Base-by-base conservation (phyloP, 139 green algal genomes). In the Ettlia oleoabundans region DNA sequence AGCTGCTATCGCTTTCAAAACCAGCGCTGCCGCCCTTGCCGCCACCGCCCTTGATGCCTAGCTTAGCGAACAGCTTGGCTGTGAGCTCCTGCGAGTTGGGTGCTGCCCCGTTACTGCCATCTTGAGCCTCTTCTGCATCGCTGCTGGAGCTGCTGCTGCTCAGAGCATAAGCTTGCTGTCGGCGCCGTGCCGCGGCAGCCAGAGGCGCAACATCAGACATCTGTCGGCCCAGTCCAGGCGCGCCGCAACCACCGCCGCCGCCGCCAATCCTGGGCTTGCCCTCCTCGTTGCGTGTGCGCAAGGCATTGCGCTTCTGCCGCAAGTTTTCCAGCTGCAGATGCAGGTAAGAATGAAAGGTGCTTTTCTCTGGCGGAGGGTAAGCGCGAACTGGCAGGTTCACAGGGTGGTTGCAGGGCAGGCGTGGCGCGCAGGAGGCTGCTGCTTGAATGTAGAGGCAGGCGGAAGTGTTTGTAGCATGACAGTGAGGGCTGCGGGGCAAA, bases 31-130 rank as follows among this genome's bases (percentile, higher is more conserved):
- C 40, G 52, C 26, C 63, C n/a, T 69, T 41, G 63, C 63, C 32
- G 63, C 63, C 10, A 7, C 32, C 9, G 24, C 52, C 40, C 53
- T 80, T 69, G 73, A 80, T 80, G 3, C 73, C 73, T 26, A 80
- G 73, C 53, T 80, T 80, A 35, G 73, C 73, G 68, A 80, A 80
- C 32, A 80, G 73, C 73, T 80, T 80, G 73, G 73, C 73, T 15
- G 73, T 80, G 21, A 67, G 24, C 37, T 69, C 53, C 35, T 67
- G 37, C 30, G 62, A 26, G 53, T 19, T 69, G 73, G 73, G 73
- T 68, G 53, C 73, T 52, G 53, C 35, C 9, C 28, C 35, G 52
- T 4, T 52, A 7, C 2, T n/a, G 41, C 42, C 53, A 35, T 33
- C 73, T 58, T 10, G 47, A 24, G 10, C 73, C 24, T 68, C 73